These are phyloP conservation scores for Dendrobium officinale DNA, from an alignment of 106 monocot genomes.

Conservation along the genomic window DNA sequence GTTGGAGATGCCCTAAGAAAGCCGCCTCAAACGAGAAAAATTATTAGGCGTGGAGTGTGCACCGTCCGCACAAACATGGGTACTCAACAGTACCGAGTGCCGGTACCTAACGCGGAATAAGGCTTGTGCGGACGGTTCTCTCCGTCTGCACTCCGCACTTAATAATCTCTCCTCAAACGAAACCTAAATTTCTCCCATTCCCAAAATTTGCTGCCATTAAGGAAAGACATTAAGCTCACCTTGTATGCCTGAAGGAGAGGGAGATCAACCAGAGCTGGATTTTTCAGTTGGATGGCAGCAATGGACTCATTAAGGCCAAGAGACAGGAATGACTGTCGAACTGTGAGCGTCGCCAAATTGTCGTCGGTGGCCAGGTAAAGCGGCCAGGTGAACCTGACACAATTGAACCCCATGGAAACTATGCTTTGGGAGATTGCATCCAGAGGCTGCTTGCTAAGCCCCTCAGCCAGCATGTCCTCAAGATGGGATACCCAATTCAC, in stretches of 20 bases:
- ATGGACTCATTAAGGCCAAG: conserved; percentile 46
- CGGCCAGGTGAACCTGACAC: conserved; percentile 68
- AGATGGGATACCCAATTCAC: conserved; percentile 58
- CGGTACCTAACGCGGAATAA: no score
- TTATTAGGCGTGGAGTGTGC: no score
- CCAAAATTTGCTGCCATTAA: no score
- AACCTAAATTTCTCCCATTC: no score
- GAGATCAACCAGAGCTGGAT: conserved; percentile 47
- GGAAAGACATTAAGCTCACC: conserved; percentile 10
- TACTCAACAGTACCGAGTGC: no score
- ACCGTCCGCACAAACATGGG: no score
- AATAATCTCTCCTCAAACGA: no score
- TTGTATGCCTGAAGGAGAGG: conserved; percentile 38
- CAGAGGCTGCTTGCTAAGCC: conserved; percentile 43
- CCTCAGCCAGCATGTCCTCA: conserved; percentile 53
- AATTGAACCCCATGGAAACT: conserved; percentile 56
- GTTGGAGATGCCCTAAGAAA: no score
- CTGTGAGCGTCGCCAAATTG: conserved; percentile 20
- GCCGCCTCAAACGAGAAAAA: no score
- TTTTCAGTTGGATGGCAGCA: conserved; percentile 27
- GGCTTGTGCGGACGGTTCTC: no score
- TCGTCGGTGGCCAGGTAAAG: conserved; percentile 41
- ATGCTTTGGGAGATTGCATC: conserved; percentile 41
- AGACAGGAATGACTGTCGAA: conserved; percentile 30
- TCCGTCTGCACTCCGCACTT: no score